Evolutionary conservation across 1,284 basidiomycete genomes (phyloP), one percentile per base, ranked within the genome.

Genomic region (Ustilago crameri): DNA sequence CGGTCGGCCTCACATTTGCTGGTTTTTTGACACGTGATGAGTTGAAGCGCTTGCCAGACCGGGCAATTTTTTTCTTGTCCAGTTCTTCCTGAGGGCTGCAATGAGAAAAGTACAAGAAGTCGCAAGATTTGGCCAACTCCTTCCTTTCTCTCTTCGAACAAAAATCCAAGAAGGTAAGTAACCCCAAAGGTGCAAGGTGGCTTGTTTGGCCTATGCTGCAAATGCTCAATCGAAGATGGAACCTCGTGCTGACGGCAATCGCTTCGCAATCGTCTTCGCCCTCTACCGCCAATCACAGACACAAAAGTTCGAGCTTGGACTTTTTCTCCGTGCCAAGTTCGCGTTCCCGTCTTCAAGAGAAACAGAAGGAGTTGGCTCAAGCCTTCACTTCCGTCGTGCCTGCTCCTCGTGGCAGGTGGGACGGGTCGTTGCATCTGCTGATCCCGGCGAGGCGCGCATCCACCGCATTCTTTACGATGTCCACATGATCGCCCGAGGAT

Each of bases 291-390:
- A 30, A 27, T 38, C 34, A 55, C 57, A 74, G 72, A 74, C 72
- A 74, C 54, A 71, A 74, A 74, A 74, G 67, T 71, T 74, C 72
- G 72, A 65, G 58, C 67, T 69, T 74, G 62, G 72, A 70, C 65
- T 55, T 57, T 58, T 57, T 57, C 63, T 60, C 72, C 62, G 67
- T 74, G 72, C 72, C 67, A 69, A 66, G 66, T 62, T 74, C 72
- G 72, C 72, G 72, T 74, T 74, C 72, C 72, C 72, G 72, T 74
- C 72, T 74, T 71, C 72, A 71, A 74, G 72, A 74, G 43, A 43
- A 64, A 53, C 34, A 62, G 64, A 52, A 63, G 54, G 51, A 51
- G 52, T 62, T 56, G 64, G 59, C 45, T 41, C 41, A 45, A 43
- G 44, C 50, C 57, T 55, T 61, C 46, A 30, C 64, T 62, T 65